Evolutionary conservation across 257 asterid species (phyloP).

Genomic region (Agastache rugosa): DNA sequence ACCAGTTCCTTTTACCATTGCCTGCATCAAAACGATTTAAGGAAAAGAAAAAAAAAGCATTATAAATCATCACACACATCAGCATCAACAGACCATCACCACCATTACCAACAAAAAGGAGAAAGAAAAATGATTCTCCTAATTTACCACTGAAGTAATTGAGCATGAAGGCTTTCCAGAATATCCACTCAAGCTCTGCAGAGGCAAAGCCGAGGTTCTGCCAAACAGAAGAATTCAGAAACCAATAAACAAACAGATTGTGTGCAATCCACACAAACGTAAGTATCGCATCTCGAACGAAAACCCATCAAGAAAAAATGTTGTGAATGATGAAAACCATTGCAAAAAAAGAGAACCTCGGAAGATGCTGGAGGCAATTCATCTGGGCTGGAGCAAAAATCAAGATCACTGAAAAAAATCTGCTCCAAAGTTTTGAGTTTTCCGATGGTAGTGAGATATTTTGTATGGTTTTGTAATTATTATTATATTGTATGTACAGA

Average conservation of each 20-base stretch:
- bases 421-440: neutral
- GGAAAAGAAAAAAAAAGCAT: neutral
- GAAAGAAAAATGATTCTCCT: neutral
- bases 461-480: neutral
- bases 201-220: slow-evolving; percentile 73
- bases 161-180: slow-evolving; percentile 44
- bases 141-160: slow-evolving; percentile 55
- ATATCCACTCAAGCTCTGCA: slow-evolving; percentile 51
- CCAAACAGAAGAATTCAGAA: neutral
- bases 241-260: slow-evolving; percentile 27
- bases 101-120: neutral
- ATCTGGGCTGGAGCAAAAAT: slow-evolving; percentile 39
- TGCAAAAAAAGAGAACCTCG: slow-evolving; percentile 50
- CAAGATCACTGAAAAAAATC: slow-evolving; percentile 8
- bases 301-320: slow-evolving; percentile 9
- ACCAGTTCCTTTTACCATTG: slow-evolving; percentile 40
- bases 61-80: slow-evolving; percentile 16
- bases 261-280: slow-evolving; percentile 21
- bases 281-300: neutral
- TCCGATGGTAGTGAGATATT: slow-evolving; percentile 35
- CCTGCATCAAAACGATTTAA: slow-evolving; percentile 40
- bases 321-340: neutral
- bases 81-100: no score
- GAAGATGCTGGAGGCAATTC: slow-evolving; percentile 81
- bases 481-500: neutral